phyloP scores from a whole-genome alignment of 805 yeast species.

The Barnettozyma sp. region DNA sequence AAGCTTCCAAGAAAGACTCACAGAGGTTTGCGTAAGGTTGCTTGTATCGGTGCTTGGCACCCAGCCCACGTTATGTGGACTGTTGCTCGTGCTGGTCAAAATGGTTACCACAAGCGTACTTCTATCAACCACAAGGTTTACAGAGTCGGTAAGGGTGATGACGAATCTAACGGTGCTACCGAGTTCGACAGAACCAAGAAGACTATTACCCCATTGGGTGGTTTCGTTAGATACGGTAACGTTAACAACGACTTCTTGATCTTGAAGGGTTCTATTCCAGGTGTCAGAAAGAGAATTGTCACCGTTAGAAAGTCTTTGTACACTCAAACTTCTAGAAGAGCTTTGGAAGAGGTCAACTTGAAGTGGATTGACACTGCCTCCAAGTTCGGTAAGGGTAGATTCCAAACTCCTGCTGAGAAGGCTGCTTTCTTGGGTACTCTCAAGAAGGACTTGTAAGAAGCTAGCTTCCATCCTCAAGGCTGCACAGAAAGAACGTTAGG shows the following conservation, averaged over 20 bases:
- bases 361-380: conserved; percentile 99
- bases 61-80: conserved; percentile 99
- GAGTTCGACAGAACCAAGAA: conserved; percentile 99
- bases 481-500: too few relatives aligned
- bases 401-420: conserved; percentile 99
- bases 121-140: conserved; percentile 99
- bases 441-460: conserved; percentile 82
- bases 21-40: conserved; percentile 99
- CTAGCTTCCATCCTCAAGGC: conserved; percentile 15
- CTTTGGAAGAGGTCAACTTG: conserved; percentile 91
- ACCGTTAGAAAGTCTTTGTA: conserved; percentile 98
- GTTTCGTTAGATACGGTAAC: conserved; percentile 98
- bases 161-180: conserved; percentile 92
- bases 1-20: conserved; percentile 99
- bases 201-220: conserved; percentile 99
- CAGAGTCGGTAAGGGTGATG: conserved; percentile 97
- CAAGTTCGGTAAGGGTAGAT: conserved; percentile 99
- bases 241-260: conserved; percentile 96
- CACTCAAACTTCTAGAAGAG: conserved; percentile 97
- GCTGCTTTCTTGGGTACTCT: conserved; percentile 99
- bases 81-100: conserved; percentile 99
- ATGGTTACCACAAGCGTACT: conserved; percentile 99
- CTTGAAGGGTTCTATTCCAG: conserved; percentile 99
- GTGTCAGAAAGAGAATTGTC: conserved; percentile 99
- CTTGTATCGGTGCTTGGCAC: conserved; percentile 99